Evolutionary conservation across 108 stramenopile species (phyloP), one percentile per base, ranked within the genome.

Genomic region (Fragilariopsis cylindrus): DNA sequence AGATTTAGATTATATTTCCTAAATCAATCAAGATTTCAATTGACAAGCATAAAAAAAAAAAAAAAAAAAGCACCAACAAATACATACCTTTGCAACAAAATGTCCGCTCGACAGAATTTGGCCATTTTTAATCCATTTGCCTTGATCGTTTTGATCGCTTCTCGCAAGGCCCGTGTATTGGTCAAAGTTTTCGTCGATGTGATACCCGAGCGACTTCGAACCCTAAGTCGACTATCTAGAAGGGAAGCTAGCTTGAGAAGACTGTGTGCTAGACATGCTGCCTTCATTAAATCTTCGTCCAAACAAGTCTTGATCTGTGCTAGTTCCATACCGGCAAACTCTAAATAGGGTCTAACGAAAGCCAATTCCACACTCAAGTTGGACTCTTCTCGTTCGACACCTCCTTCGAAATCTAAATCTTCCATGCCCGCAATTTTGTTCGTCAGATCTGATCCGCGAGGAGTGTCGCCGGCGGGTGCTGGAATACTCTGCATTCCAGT

Each of bases 21-120:
- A 30, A 30, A 30, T 30, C 66, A 42, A 58, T 44, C 4, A 13
- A 69, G 0, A 72, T 4, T 42, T 21, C 6, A 19, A 76, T 42
- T 13, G 30, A 50, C 6, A 39, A 48, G 53, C 42, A 48, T 5
- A 48, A 70, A 40, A 69, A 2, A 58, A 41, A 69, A 2, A 58
- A 41, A 47, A 48, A 1, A 76, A 30, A 1, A 57, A 30, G 43
- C 54, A 40, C 0, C 78, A 77, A 81, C 70, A 83, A 78, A 81
- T 52, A 52, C 50, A 52, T 52, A 52, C 50, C 62, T 81, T 77
- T 94, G 93, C 54, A 94, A 70, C 54, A 94, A 55, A 60, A 94
- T 78, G 66, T 94, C 93, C 15, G 87, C 57, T 9, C 93, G 85
- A 63, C 93, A 94, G 74, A 94, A 92, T 65, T 92, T 94, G 58